Base-by-base conservation (phyloP, 2,329 filamentous ascomycete genomes). In the Colletotrichum sp. region DNA sequence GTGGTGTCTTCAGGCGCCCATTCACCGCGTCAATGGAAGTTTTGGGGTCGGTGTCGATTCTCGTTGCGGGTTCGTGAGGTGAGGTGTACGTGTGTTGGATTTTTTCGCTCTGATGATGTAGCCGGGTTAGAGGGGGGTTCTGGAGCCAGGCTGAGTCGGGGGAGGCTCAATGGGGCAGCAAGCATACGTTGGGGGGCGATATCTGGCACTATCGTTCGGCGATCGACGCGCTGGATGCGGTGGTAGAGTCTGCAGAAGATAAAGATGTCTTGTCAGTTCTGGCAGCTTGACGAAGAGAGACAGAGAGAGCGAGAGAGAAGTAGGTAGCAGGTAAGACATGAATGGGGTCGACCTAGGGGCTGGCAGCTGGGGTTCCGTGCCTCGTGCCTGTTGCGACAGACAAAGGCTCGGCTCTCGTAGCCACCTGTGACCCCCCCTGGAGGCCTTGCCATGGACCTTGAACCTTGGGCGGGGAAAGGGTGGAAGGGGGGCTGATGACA, bases 401-500 rank as follows among this genome's bases (percentile, higher is more conserved):
- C 71, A 73, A 75, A 75, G 70, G 57, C 70, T 69, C 55, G 73
- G 63, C 70, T 65, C 36, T 43, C 59, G 69, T 39, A 63, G 32
- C 14, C 59, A 30, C 28, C 59, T 34, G 43, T 16, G 30, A n/a
- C 36, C 30, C 63, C 63, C 43, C 69, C 69, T 73, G 63, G 55
- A 66, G 24, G 66, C 70, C 70, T 64, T 52, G 60, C 63, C 43
- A 63, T 69, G 66, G 52, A 32, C 32, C 32, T 59, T 68, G 55
- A 36, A 34, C 66, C 52, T 69, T 48, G 65, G 71, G 71, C 74
- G 66, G 74, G 71, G 72, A 70, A 61, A 63, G 60, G 52, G 68
- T 69, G 75, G 74, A 77, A 79, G 75, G 68, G 71, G 73, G 76
- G 74, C 78, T 72, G 24, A 71, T 78, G 79, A 78, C 80, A 80